A percentile compares a stretch with the other conserved stretches of the same genome.
Evolutionary conservation across 2,329 filamentous ascomycete species (phyloP).

Genomic region (Xylariaceae sp.): DNA sequence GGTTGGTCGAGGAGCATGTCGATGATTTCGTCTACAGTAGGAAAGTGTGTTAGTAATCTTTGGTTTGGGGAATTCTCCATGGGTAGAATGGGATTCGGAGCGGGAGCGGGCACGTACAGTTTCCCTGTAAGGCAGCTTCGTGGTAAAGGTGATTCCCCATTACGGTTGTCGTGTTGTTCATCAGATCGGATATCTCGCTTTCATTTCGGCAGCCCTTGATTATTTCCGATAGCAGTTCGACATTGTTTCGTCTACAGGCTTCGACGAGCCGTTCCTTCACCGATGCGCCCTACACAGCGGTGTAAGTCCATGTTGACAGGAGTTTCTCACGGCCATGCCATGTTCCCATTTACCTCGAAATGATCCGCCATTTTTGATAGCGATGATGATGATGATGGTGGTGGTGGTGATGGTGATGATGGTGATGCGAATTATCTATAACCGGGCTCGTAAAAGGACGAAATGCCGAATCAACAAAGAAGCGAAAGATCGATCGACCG

Average conservation of each 20-base stretch:
- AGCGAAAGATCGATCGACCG: neutral
- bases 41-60: slow-evolving; percentile 1
- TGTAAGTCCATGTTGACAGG: slow-evolving; percentile 8
- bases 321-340: neutral
- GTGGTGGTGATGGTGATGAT: neutral
- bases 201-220: slow-evolving; percentile 57
- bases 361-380: slow-evolving; percentile 27
- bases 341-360: slow-evolving; percentile 28
- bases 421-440: neutral
- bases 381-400: neutral
- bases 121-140: slow-evolving; percentile 77
- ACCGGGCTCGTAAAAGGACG: neutral
- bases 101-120: slow-evolving; percentile 55
- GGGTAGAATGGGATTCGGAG: neutral
- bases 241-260: slow-evolving; percentile 89
- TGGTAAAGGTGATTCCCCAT: slow-evolving; percentile 88
- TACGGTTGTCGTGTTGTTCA: slow-evolving; percentile 81
- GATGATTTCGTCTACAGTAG: slow-evolving; percentile 64
- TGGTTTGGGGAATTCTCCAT: neutral
- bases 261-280: slow-evolving; percentile 82
- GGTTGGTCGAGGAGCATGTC: slow-evolving; percentile 78
- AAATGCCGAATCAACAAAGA: neutral
- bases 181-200: slow-evolving; percentile 63
- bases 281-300: slow-evolving; percentile 64
- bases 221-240: slow-evolving; percentile 72